A percentile compares a stretch with the other conserved stretches of the same genome.
Conservation (phyloP, 2,329 filamentous ascomycete genomes). For the Fusarium sp. region DNA sequence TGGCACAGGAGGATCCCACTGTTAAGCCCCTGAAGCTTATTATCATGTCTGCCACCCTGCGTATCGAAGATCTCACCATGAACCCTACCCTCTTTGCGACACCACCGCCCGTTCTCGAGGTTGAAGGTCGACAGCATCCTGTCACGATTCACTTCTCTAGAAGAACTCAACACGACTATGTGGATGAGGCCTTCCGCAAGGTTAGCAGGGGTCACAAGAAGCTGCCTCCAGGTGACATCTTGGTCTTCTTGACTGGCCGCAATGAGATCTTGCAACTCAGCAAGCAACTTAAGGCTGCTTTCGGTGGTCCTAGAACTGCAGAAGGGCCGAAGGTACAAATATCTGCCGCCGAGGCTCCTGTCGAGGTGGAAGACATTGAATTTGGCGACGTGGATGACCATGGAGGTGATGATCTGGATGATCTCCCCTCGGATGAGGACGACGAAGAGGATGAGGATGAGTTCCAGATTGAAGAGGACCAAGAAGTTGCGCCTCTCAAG, state of each 20-base stretch:
- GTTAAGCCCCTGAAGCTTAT: constrained; percentile 88
- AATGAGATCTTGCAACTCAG: constrained; percentile 90
- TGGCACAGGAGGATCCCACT: constrained; percentile 77
- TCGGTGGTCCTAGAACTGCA: constrained; percentile 68
- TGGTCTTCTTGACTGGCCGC: constrained; percentile 95
- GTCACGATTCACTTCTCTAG: constrained; percentile 92
- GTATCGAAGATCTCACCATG: constrained; percentile 89
- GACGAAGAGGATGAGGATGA: constrained; percentile 73
- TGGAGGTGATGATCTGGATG: constrained; percentile 70
- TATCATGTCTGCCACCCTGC: constrained; percentile 97
- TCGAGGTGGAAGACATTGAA: constrained; percentile 90
- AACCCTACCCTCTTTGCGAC: constrained; percentile 83
- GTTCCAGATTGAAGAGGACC: constrained; percentile 76
- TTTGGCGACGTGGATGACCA: constrained; percentile 78
- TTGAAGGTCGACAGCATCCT: constrained; percentile 91
- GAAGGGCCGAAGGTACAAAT: constrained; percentile 78
- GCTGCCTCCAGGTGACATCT: constrained; percentile 87
- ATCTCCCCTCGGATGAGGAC: constrained; percentile 68
- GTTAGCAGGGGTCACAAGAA: constrained; percentile 89
- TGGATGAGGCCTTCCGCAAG: constrained; percentile 90
- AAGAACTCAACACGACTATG: constrained; percentile 85
- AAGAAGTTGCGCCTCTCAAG: constrained; percentile 70
- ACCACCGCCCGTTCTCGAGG: constrained; percentile 86
- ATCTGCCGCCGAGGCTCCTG: constrained; percentile 79
- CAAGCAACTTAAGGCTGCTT: constrained; percentile 78